Evolutionary conservation across 1,284 basidiomycete genomes (phyloP), one percentile per base, ranked within the genome.

Genomic region (Malassezia vespertilionis): DNA sequence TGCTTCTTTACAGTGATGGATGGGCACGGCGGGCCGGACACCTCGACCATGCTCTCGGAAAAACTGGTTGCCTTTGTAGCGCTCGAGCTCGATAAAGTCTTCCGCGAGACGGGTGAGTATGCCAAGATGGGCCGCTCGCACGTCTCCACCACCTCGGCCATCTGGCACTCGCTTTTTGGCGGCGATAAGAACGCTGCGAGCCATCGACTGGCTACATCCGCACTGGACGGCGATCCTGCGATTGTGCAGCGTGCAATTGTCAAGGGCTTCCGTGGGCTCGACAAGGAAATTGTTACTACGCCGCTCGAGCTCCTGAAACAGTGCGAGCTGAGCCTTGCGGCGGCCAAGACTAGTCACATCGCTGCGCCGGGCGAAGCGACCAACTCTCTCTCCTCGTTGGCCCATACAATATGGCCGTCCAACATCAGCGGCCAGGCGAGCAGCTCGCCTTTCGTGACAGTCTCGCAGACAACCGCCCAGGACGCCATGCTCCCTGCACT

Each of bases 1-100:
- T 63, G 61, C 39, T 83, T 91, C 71, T 88, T 86, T 61, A 76
- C 84, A 1, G 82, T 93, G 22, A 83, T 90, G 79, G 93, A 97
- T 65, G 93, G 93, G 2, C 93, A 97, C 69, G 77, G 80, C 1
- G 93, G 88, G 1, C 77, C 65, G 55, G 78, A 86, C 46, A 97
- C 93, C 1, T 88, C 86, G 4, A 78, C 80, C 47, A 76, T 95
- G 23, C 80, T 99, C 24, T 82, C 84, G 2, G 82, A 82, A 43
- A 79, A 84, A 49, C 79, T 97, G 50, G 85, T 96, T 53, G 85
- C 86, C 26, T 83, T 85, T 10, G 81, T 95, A 39, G 80, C 82
- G 0, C 75, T 87, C 38, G 83, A 91, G 63, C 78, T 97, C 22
- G 72, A 74, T 33, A 72, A 71, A 17, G 67, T 76, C 12, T 72